Evolutionary conservation across 2,329 filamentous ascomycete genomes (phyloP).

Genomic region (Lasiodiplodia gonubiensis): DNA sequence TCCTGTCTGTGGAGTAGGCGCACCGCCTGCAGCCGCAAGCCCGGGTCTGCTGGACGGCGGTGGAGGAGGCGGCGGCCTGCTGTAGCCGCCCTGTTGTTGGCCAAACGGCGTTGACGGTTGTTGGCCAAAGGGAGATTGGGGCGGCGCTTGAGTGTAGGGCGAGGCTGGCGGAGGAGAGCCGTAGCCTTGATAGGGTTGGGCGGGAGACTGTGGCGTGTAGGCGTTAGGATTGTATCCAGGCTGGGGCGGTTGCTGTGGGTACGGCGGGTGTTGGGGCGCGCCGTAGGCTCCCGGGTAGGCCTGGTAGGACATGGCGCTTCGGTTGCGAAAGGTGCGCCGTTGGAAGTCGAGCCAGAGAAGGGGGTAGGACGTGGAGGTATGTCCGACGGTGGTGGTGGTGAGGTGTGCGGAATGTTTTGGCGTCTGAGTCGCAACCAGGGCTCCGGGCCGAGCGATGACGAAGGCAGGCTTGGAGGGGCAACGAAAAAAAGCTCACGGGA

Average conservation of each 20-base stretch:
- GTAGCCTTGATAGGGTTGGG: conserved; percentile 20
- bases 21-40: conserved; percentile 3
- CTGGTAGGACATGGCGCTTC: conserved; percentile 22
- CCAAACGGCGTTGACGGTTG: conserved; percentile 44
- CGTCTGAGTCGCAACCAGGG: conserved; percentile 18
- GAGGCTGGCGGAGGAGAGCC: conserved; percentile 9
- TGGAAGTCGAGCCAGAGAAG: neutral
- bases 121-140: conserved; percentile 32
- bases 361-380: neutral
- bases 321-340: neutral
- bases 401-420: conserved; percentile 15
- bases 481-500: conserved; percentile 17
- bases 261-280: conserved; percentile 43
- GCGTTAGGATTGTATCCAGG: conserved; percentile 30
- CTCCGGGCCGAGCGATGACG: conserved; percentile 27
- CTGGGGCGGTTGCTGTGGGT: conserved; percentile 41
- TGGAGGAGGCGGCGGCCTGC: conserved; percentile 24
- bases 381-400: conserved; percentile 3
- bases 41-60: conserved; percentile 11
- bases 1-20: conserved; percentile 13
- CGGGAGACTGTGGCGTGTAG: conserved; percentile 19
- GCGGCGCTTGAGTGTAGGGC: conserved; percentile 9
- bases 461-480: conserved; percentile 24
- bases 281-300: conserved; percentile 20
- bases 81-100: conserved; percentile 32